These are phyloP conservation scores for Rhodotorula taiwanensis DNA, from an alignment of 768 basidiomycete species.

Conservation along the genomic window DNA sequence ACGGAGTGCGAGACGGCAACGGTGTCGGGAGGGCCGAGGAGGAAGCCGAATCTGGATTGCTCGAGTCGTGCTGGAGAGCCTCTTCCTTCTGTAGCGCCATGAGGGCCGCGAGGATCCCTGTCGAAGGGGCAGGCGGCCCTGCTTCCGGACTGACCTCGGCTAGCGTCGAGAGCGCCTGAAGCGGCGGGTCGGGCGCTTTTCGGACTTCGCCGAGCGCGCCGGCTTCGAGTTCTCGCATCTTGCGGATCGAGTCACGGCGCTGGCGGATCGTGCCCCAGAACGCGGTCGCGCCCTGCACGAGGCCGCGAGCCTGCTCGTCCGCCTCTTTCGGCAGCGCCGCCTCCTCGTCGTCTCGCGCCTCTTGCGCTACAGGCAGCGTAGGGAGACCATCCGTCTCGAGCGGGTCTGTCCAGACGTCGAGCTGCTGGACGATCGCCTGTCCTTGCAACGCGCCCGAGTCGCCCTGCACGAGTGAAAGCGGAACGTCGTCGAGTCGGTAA, in stretches of 20 bases:
- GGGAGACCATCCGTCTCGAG: constrained; percentile 62
- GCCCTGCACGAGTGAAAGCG: constrained; percentile 7
- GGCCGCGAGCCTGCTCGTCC: constrained; percentile 20
- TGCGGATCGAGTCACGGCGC: neutral
- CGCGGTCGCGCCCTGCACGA: neutral
- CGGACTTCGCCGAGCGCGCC: constrained; percentile 10
- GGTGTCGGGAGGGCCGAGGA: constrained; percentile 37
- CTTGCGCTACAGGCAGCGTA: constrained; percentile 37
- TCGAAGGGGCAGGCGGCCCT: neutral
- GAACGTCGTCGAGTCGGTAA: constrained; percentile 25
- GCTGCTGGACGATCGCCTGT: constrained; percentile 12
- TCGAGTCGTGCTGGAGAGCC: neutral
- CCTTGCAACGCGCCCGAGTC: constrained; percentile 16
- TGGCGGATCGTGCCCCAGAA: constrained; percentile 5
- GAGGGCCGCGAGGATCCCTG: constrained; percentile 60
- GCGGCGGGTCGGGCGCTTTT: constrained; percentile 39
- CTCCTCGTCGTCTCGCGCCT: neutral
- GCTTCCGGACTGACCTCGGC: too few species aligned
- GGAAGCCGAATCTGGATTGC: constrained; percentile 17
- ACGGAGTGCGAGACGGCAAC: constrained; percentile 39
- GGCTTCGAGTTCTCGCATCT: neutral
- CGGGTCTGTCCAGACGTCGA: constrained; percentile 53
- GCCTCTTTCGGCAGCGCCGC: constrained; percentile 8
- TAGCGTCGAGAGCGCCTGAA: too few species aligned
- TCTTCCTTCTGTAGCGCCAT: constrained; percentile 58